Conservation (phyloP, 2,329 filamentous ascomycete species). For the Teratosphaeriaceae sp. region DNA sequence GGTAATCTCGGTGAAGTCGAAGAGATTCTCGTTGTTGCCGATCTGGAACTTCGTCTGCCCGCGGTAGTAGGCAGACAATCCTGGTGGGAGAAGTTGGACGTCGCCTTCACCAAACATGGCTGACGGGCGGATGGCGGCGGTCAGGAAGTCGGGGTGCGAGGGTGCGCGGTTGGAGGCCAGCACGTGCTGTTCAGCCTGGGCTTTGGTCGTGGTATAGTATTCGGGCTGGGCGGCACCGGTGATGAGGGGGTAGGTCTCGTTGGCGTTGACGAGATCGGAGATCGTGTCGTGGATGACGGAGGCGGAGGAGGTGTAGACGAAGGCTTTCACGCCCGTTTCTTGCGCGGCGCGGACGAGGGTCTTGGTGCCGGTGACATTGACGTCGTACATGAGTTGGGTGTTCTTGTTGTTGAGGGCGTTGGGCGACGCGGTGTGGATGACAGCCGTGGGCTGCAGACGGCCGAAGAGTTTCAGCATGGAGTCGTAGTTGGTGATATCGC, state of each 20-base stretch:
- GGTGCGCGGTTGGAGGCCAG: conserved; percentile 42
- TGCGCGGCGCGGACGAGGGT: conserved; percentile 42
- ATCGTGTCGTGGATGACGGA: conserved; percentile 42
- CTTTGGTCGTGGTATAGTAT: conserved; percentile 47
- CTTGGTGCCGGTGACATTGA: conserved; percentile 47
- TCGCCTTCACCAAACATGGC: conserved; percentile 48
- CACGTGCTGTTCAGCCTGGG: conserved; percentile 41
- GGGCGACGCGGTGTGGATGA: conserved; percentile 47
- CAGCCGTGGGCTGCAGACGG: conserved; percentile 38
- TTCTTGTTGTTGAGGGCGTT: conserved; percentile 30
- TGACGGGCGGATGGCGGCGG: conserved; percentile 43
- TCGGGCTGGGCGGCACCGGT: conserved; percentile 42
- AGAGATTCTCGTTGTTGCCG: conserved; percentile 46
- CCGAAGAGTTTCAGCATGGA: conserved; percentile 37
- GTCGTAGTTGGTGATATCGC: conserved; percentile 43
- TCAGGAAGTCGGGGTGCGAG: conserved; percentile 39
- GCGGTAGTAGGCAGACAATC: conserved; percentile 38
- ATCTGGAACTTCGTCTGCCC: conserved; percentile 47
- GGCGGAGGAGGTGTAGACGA: conserved; percentile 48
- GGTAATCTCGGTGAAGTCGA: conserved; percentile 48
- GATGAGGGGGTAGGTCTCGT: conserved; percentile 42
- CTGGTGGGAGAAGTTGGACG: conserved; percentile 39
- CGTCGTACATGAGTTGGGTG: conserved; percentile 40
- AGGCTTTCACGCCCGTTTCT: conserved; percentile 44
- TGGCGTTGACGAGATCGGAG: conserved; percentile 42